Percentiles rank a stretch among this genome's conserved stretches.
Conservation (phyloP, 1,284 basidiomycete genomes). For the Trichosporon asahii region DNA sequence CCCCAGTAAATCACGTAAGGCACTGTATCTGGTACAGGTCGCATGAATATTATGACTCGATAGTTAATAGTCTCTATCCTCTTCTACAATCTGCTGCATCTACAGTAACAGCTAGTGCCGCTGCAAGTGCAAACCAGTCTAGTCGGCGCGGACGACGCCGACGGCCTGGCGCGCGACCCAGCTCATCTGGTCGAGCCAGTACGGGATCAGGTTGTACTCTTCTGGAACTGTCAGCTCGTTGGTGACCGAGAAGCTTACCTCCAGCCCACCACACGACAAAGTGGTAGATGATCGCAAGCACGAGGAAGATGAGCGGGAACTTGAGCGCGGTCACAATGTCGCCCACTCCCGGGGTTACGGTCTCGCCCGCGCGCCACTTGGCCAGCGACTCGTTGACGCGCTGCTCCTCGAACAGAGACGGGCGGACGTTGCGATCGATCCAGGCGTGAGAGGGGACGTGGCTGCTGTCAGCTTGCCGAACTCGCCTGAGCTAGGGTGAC, state of each 20-base stretch:
- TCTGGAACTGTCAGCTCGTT: conserved; percentile 23
- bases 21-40: conserved; percentile 9
- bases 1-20: conserved; percentile 9
- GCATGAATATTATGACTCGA: conserved; percentile 11
- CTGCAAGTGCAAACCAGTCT: background rate
- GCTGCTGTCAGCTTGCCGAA: conserved; percentile 31
- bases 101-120: too few relatives aligned
- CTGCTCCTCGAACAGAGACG: conserved; percentile 31
- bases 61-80: background rate
- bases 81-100: background rate
- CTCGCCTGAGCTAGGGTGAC: too few relatives aligned
- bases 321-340: conserved; percentile 35
- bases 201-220: conserved; percentile 41
- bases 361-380: conserved; percentile 41
- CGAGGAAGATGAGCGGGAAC: conserved; percentile 34
- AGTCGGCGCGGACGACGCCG: background rate
- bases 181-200: conserved; percentile 28
- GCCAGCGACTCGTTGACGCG: conserved; percentile 37
- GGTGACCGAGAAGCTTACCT: conserved; percentile 28
- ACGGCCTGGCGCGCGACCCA: conserved; percentile 3
- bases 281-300: conserved; percentile 41
- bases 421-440: conserved; percentile 40
- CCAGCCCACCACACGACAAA: conserved; percentile 32
- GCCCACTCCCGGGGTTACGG: conserved; percentile 26
- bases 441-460: conserved; percentile 46